Percentiles rank a stretch among this genome's conserved stretches.
These are phyloP conservation scores for Cladophialophora exuberans DNA, from an alignment of 2,329 filamentous ascomycete species.

Conservation along the genomic window DNA sequence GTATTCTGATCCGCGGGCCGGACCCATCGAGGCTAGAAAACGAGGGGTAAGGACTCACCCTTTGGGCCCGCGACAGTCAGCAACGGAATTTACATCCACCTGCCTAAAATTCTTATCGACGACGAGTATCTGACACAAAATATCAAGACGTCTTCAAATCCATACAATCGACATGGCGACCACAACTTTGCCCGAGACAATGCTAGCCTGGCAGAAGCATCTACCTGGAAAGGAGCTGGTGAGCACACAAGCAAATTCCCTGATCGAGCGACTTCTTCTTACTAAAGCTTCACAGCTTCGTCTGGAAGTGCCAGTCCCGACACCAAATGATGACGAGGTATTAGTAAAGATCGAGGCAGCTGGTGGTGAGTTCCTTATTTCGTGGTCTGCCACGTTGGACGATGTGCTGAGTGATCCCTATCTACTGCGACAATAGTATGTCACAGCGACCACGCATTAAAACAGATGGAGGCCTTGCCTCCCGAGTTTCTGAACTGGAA, in stretches of 20 bases:
- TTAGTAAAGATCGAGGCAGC: slow-evolving; percentile 23
- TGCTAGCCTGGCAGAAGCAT: slow-evolving; percentile 28
- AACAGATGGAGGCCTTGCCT: background rate
- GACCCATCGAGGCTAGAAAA: too few species aligned
- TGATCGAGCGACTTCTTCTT: background rate
- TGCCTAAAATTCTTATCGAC: too few species aligned
- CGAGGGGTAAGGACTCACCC: too few species aligned
- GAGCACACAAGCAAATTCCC: too few species aligned
- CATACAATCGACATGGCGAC: too few species aligned
- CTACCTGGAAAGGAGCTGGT: slow-evolving; percentile 7
- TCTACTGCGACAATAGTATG: slow-evolving; percentile 9
- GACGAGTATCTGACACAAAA: too few species aligned
- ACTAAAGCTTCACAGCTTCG: background rate
- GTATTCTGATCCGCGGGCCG: too few species aligned
- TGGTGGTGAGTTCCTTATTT: slow-evolving; percentile 3
- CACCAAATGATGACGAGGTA: slow-evolving; percentile 7
- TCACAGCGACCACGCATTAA: slow-evolving; percentile 17
- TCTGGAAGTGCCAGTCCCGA: slow-evolving; percentile 18
- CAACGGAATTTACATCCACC: too few species aligned
- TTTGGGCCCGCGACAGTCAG: too few species aligned
- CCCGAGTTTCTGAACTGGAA: background rate
- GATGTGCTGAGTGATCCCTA: too few species aligned
- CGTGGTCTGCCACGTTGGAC: too few species aligned
- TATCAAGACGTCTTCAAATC: too few species aligned
- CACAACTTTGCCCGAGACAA: slow-evolving; percentile 7